phyloP scores from a whole-genome alignment of 495 filamentous ascomycete genomes.

The Zalerion maritima region DNA sequence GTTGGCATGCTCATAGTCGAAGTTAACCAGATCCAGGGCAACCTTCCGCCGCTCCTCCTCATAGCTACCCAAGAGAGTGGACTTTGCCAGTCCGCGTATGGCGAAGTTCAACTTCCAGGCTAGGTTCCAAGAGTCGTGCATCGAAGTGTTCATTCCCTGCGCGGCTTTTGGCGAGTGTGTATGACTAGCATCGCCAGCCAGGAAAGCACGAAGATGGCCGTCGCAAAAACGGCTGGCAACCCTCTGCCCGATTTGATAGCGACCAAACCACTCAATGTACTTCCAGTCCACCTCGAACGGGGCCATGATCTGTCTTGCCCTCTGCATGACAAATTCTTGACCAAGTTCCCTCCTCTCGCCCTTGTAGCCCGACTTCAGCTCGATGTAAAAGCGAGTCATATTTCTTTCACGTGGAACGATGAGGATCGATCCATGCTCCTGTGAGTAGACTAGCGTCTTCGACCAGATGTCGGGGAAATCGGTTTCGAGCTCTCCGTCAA shows the following conservation, averaged over 20 bases:
- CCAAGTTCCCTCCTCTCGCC: constrained; percentile 30
- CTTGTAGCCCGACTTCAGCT: constrained; percentile 40
- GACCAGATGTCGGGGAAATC: constrained; percentile 60
- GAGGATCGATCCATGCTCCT: constrained; percentile 46
- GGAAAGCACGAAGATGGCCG: constrained; percentile 40
- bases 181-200: constrained; percentile 63
- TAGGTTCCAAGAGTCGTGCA: constrained; percentile 67
- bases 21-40: constrained; percentile 51
- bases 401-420: constrained; percentile 54
- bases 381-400: constrained; percentile 54
- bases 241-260: constrained; percentile 51
- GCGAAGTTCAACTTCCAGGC: constrained; percentile 60
- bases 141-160: constrained; percentile 66
- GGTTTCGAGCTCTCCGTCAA: constrained; percentile 52
- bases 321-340: constrained; percentile 50
- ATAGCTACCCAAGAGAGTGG: constrained; percentile 47
- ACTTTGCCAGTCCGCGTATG: constrained; percentile 39
- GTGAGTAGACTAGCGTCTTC: constrained; percentile 45
- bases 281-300: constrained; percentile 48
- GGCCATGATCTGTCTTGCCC: constrained; percentile 46
- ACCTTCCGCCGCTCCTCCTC: constrained; percentile 46
- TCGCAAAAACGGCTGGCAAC: constrained; percentile 45
- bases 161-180: constrained; percentile 65
- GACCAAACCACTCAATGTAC: constrained; percentile 44
- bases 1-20: constrained; percentile 46